These are phyloP conservation scores for Ascochyta pisi DNA, from an alignment of 2,329 filamentous ascomycete genomes.

Conservation along the genomic window DNA sequence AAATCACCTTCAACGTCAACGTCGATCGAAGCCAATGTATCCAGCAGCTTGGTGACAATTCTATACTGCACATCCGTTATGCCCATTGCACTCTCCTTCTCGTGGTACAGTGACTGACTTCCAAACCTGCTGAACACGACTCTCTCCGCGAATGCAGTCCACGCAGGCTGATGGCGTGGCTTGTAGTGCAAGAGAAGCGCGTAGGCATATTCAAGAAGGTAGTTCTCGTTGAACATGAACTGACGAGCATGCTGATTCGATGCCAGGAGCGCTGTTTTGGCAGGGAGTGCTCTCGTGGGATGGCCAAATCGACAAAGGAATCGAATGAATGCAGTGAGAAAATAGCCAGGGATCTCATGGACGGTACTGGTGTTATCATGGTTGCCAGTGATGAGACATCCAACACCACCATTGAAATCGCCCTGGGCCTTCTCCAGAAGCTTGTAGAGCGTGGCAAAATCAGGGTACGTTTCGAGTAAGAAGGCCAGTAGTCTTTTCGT, in stretches of 20 bases:
- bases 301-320: slow-evolving; percentile 43
- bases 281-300: slow-evolving; percentile 17
- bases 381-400: slow-evolving; percentile 29
- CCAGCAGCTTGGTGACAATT: slow-evolving; percentile 32
- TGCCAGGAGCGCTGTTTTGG: slow-evolving; percentile 11
- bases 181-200: slow-evolving; percentile 31
- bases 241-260: slow-evolving; percentile 25
- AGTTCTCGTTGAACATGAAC: slow-evolving; percentile 29
- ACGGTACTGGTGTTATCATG: slow-evolving; percentile 15
- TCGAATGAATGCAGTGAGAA: slow-evolving; percentile 39
- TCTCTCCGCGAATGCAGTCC: slow-evolving; percentile 39
- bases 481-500: slow-evolving; percentile 60
- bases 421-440: slow-evolving; percentile 28
- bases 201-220: slow-evolving; percentile 42
- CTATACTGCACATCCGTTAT: slow-evolving; percentile 28
- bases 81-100: slow-evolving; percentile 12
- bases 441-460: slow-evolving; percentile 28
- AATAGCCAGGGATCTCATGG: slow-evolving; percentile 29
- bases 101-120: neutral
- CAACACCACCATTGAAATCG: slow-evolving; percentile 30
- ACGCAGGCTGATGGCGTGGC: slow-evolving; percentile 38
- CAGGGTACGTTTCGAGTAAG: slow-evolving; percentile 56
- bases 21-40: slow-evolving; percentile 34
- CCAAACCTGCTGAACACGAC: slow-evolving; percentile 22
- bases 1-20: slow-evolving; percentile 45